Percentiles rank a stretch among this genome's conserved stretches.
phyloP scores from a whole-genome alignment of 441 rosid species.

The Biscutella auriculata region DNA sequence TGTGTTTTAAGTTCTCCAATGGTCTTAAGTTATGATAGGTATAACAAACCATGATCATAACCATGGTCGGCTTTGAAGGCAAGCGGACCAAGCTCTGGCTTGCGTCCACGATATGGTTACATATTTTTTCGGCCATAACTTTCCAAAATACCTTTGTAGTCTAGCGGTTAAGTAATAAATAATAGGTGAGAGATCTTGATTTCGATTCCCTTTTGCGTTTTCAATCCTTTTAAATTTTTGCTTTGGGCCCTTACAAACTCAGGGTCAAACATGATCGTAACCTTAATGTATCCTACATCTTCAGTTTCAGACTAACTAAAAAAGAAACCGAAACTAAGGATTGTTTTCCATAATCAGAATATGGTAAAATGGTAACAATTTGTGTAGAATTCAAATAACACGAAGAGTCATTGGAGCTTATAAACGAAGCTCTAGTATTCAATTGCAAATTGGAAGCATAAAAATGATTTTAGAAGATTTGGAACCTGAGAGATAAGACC shows the following conservation, averaged over 20 bases:
- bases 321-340: neutral
- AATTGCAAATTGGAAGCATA: neutral
- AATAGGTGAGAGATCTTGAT: no score
- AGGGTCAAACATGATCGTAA: slow-evolving; percentile 28
- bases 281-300: slow-evolving; percentile 30
- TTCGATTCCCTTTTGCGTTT: no score
- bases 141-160: no score
- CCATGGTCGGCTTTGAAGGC: no score
- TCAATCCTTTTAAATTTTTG: no score
- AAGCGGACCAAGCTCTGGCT: no score
- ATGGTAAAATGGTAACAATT: neutral
- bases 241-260: no score
- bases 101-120: no score
- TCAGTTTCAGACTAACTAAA: neutral
- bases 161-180: no score
- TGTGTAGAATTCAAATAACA: neutral
- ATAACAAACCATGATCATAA: slow-evolving; percentile 27
- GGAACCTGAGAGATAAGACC: slow-evolving; percentile 87
- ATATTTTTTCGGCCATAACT: no score
- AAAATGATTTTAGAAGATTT: neutral
- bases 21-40: slow-evolving; percentile 15
- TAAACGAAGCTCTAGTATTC: neutral
- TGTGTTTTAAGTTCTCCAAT: slow-evolving; percentile 15
- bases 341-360: neutral
- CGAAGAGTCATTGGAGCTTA: no score